phyloP scores from a whole-genome alignment of 176 grass and related monocot genomes.

The Tillandsia leiboldiana region DNA sequence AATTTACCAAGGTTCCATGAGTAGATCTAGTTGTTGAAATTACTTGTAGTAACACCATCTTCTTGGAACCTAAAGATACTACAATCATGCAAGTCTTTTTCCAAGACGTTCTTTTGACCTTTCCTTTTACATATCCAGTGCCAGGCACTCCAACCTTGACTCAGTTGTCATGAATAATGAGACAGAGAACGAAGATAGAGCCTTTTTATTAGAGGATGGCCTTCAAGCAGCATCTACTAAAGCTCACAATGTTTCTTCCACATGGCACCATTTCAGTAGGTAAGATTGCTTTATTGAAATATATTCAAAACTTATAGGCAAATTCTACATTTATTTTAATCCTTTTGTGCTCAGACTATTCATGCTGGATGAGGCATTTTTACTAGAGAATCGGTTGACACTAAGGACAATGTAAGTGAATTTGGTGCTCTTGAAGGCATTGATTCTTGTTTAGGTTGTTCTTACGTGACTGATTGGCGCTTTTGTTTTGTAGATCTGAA shows the following conservation, averaged over 20 bases:
- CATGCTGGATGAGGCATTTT: constrained; percentile 58
- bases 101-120: constrained; percentile 22
- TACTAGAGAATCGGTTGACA: constrained; percentile 68
- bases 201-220: constrained; percentile 63
- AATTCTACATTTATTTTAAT: constrained; percentile 9
- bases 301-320: constrained; percentile 16
- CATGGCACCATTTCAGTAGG: constrained; percentile 72
- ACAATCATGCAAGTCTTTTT: constrained; percentile 1
- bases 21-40: too few species aligned
- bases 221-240: constrained; percentile 41
- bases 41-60: too few species aligned
- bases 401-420: constrained; percentile 73
- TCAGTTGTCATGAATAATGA: constrained; percentile 58
- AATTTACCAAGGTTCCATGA: too few species aligned
- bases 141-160: constrained; percentile 66
- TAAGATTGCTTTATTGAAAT: neutral
- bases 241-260: constrained; percentile 38
- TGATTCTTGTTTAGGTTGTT: neutral
- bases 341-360: constrained; percentile 53
- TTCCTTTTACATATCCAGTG: constrained; percentile 17
- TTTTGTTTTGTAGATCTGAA: constrained; percentile 62
- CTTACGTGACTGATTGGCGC: constrained; percentile 20
- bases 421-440: constrained; percentile 4
- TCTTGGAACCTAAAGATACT: too few species aligned
- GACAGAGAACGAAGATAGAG: constrained; percentile 48